Evolutionary conservation across 2,329 filamentous ascomycete genomes (phyloP), one percentile per base, ranked within the genome.

Genomic region (Fusarium drepaniforme): DNA sequence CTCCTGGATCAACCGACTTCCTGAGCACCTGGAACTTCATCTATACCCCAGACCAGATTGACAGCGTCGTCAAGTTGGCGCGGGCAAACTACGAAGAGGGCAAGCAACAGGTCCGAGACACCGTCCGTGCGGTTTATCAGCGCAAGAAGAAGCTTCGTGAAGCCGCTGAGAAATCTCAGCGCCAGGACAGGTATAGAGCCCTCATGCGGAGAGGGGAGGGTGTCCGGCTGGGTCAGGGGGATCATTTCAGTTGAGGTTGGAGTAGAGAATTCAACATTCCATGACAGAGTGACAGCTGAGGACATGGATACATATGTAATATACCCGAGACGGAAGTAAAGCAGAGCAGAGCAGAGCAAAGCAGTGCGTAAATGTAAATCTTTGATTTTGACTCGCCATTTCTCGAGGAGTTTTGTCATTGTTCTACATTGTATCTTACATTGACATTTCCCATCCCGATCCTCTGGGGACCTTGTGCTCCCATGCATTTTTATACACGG

Each of bases 21-120:
- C 91, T 98, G 86, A 94, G 92, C 76, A 99, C 97, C 0, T 99
- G 97, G 97, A 99, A 99, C 81, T 98, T 98, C 81, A 92, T 98
- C 35, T 99, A 98, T 82, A 97, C 94, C 3, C 93, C 95, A 0
- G 92, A 97, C 67, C 93, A 99, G 82, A 92, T 99, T 63, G 96
- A 98, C 77, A 90, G 90, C 30, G 95, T 97, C 0, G 93, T 98
- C 3, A 88, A 89, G 7, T 88, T 99, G 33, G 96, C 97, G 1
- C 89, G 91, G 66, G 94, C 94, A 13, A 99, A 99, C 83, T 99
- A 95, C 77, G 88, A 90, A 8, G 94, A 97, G 81, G 95, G 96
- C 1, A 90, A 90, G 60, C 93, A 94, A 67, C 91, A 94, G 83
- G 94, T 97, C 23, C 92, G 90, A 74, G 88, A 91, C 25, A 95